Conservation (phyloP, 805 yeast genomes). For the Pichia occidentalis region DNA sequence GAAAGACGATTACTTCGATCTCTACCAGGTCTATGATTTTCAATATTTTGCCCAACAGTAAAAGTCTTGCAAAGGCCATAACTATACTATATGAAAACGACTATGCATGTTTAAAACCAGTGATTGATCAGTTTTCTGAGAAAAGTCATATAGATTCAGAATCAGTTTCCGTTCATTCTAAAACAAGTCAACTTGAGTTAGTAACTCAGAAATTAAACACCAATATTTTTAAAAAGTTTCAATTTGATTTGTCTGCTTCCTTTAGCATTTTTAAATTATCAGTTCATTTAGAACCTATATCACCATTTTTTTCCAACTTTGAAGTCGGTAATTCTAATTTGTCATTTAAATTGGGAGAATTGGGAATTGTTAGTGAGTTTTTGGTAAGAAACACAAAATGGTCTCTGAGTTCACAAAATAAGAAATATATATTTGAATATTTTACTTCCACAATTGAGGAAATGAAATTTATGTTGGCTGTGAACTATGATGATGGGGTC, state of each 20-base stretch:
- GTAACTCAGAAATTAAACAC: background rate
- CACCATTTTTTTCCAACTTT: constrained; percentile 13
- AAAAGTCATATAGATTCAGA: background rate
- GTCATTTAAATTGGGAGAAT: constrained; percentile 2
- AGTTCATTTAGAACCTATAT: constrained; percentile 9
- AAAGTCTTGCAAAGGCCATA: constrained; percentile 17
- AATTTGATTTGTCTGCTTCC: constrained; percentile 3
- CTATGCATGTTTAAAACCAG: constrained; percentile 17
- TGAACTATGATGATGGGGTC: background rate
- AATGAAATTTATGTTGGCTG: constrained; percentile 1
- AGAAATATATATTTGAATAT: constrained; percentile 4
- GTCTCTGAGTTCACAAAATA: constrained; percentile 10
- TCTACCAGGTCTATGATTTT: constrained; percentile 15
- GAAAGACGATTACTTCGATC: constrained; percentile 19
- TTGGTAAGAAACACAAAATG: constrained; percentile 3
- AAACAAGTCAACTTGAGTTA: background rate
- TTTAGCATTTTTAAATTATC: constrained; percentile 1
- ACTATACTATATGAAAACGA: constrained; percentile 22
- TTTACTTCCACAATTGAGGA: constrained; percentile 10
- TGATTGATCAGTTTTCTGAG: constrained; percentile 11
- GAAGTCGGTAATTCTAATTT: constrained; percentile 9
- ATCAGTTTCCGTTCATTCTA: background rate
- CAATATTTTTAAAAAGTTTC: constrained; percentile 2
- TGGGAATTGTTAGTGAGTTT: constrained; percentile 9
- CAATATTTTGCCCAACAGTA: constrained; percentile 19